Base-by-base conservation (phyloP, 2,329 filamentous ascomycete species). In the Capronia epimyces region DNA sequence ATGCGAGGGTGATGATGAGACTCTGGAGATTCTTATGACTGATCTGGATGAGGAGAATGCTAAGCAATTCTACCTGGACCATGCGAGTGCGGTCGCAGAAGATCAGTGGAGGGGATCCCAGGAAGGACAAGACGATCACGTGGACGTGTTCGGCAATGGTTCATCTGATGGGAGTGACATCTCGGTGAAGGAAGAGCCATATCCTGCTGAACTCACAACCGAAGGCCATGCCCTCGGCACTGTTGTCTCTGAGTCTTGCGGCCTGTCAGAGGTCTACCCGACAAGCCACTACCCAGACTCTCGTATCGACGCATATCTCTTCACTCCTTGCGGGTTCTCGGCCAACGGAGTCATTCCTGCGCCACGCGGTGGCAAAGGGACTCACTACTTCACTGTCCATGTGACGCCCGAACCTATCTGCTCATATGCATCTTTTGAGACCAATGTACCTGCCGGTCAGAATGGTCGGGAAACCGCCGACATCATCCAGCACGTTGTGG, bases 391-490 rank as follows among this genome's bases (percentile, higher is more conserved):
- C 72, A 98, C 91, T 1, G 93, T 98, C 20, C 93, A 98, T 66
- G 93, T 98, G 60, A 98, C 93, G 0, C 93, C 93, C 0, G 93
- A 98, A 76, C 89, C 91, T 12, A 83, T 95, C 64, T 98, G 91
- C 75, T 96, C 90, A 3, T 98, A 95, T 68, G 93, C 93, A 29
- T 96, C 89, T 1, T 98, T 98, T 66, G 93, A 98, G 76, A 97
- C 93, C 60, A 98, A 97, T 62, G 91, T 98, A 3, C 93, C 93
- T 1, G 86, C 89, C 21, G 84, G 83, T 3, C 89, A 95, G 72
- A 88, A 82, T 50, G 90, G 90, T 13, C 86, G 90, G 56, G 86
- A 90, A 66, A 96, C 91, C 0, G 82, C 83, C 21, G 91, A 95
- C 58, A 85, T 97, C 53, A 86, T 98, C 56, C 83, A 95, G 69